Evolutionary conservation across 139 green algal genomes (phyloP), one percentile per base, ranked within the genome.

Genomic region (Picochlorum sp.): DNA sequence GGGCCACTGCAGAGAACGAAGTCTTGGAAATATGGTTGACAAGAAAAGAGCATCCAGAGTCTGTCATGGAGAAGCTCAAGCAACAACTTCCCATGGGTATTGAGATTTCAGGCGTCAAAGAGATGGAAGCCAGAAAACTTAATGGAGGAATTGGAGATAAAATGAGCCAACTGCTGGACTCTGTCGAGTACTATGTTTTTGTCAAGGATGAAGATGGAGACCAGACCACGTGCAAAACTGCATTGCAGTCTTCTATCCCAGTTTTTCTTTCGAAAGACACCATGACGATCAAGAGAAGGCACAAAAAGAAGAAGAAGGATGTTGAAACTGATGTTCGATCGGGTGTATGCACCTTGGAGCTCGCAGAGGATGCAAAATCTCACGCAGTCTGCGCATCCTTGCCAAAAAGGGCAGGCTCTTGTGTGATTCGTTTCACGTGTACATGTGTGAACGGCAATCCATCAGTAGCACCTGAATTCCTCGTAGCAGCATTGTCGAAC

Each of bases 11-110:
- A 49, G 60, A 56, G 1, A 66, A 65, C 16, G 84, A 90, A 71
- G 46, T 81, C 32, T 63, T 87, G 14, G 78, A 85, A 72, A 37
- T 84, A 21, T 51, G 59, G 10, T 64, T 87, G 23, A 79, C 69
- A 0, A 49, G 28, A 21, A 34, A n/a, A 38, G 41, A 71, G 49
- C 54, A 69, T 20, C 38, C 56, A 0, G 66, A 49, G 41, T 76
- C 66, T 0, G 63, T 82, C 0, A 45, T 37, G 14, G n/a, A 10
- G 37, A 4, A 16, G 21, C 66, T 85, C 61, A 56, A 72, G 56
- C 71, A 63, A 1, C 69, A 80, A 61, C 65, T 80, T 26, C 77
- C 77, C 0, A 37, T 45, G 1, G 77, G 74, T 13, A 68, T 83
- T 62, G n/a, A 71, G 11, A 61, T 83, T 49, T n/a, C 63, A 20